Evolutionary conservation across 257 asterid species (phyloP), one percentile per base, ranked within the genome.

Genomic region (Nicotiana noctiflora): DNA sequence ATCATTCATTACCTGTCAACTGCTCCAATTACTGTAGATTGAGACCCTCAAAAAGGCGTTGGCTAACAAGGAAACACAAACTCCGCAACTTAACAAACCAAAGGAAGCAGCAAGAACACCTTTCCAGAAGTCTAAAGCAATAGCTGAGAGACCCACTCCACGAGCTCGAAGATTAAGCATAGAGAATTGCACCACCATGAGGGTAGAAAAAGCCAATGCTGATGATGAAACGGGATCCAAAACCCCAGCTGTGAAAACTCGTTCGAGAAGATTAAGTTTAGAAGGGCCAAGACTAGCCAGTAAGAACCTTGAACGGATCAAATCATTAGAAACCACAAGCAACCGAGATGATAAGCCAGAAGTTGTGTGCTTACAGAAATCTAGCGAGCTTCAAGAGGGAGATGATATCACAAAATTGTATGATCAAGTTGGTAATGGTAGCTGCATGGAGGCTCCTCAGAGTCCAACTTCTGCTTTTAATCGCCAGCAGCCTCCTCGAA

Each of bases 181-280:
- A 31, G 97, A 92, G 72, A 88, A 87, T 17, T 81, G 89, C 84
- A 87, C 81, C 51, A 75, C 86, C 55, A 10, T 31, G 37, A 86
- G 79, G 59, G 51, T 37, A 49, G 88, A 80, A 57, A 88, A 82
- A 75, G 66, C 57, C 3, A 86, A 82, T 53, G 15, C 51, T 67
- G 88, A 84, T 32, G 84, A 74, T 9, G 84, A 61, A 64, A 84
- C 59, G 81, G 91, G 85, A 5, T 76, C 84, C 52, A 91, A 85
- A 83, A 88, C 93, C 55, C 94, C 95, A 51, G 37, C 81, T 65
- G 81, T 80, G 21, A 89, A 84, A 77, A 55, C 89, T 34, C 89
- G 84, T 49, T 87, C 93, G 31, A 84, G 90, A 77, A 95, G 97
- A 87, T 82, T 90, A 79, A 95, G 97, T 82, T 87, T 93, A 25